Conservation (phyloP, 805 yeast genomes). For the Phaffomyces thermotolerans region DNA sequence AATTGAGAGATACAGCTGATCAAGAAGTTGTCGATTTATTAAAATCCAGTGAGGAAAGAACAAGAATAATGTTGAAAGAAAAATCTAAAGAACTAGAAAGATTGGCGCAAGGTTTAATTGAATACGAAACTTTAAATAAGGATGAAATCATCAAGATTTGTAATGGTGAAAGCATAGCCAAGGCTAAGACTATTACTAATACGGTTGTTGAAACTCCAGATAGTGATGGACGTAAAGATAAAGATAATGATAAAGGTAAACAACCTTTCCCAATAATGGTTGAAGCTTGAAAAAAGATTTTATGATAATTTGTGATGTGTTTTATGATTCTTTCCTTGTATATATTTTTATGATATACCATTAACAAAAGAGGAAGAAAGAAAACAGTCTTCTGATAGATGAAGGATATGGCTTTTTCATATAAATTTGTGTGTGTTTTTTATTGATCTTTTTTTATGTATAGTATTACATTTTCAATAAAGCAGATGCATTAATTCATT, state of each 20-base stretch:
- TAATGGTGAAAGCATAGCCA: slow-evolving; percentile 66
- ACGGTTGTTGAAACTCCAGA: slow-evolving; percentile 59
- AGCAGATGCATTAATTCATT: slow-evolving; percentile 1
- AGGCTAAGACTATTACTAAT: slow-evolving; percentile 64
- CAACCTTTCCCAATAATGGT: slow-evolving; percentile 25
- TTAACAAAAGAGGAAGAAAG: not conserved
- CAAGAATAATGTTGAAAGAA: slow-evolving; percentile 57
- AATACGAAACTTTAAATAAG: slow-evolving; percentile 88
- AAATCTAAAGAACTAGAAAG: slow-evolving; percentile 68
- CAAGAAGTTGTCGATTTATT: slow-evolving; percentile 77
- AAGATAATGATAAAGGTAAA: slow-evolving; percentile 25
- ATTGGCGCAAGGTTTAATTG: slow-evolving; percentile 87
- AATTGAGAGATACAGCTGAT: slow-evolving; percentile 84
- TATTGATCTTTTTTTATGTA: not conserved
- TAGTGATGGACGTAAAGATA: slow-evolving; percentile 33
- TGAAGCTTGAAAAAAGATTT: slow-evolving; percentile 13
- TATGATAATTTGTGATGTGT: not conserved
- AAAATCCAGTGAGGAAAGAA: slow-evolving; percentile 70
- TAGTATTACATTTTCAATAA: not conserved
- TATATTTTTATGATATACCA: not conserved
- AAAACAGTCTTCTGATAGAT: not conserved
- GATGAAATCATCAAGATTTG: slow-evolving; percentile 87
- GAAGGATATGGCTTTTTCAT: not conserved
- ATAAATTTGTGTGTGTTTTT: not conserved
- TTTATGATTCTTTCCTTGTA: slow-evolving; percentile 3